These are phyloP conservation scores for Gossypioides kirkii DNA, from an alignment of 345 rosid genomes.

Conservation along the genomic window DNA sequence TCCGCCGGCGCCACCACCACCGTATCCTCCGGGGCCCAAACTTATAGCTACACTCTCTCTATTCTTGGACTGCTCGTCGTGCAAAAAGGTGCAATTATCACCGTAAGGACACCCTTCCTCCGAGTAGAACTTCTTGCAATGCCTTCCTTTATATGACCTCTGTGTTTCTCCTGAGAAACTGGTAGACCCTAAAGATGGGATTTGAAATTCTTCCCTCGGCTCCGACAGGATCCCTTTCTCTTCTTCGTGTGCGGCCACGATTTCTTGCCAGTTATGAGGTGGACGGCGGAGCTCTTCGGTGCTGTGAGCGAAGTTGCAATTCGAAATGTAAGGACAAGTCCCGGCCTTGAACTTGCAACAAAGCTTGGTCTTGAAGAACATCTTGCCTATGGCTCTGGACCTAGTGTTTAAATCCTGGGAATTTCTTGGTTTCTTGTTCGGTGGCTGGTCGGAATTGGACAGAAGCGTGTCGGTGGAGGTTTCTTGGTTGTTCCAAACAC, in stretches of 20 bases:
- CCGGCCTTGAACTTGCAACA: slow-evolving; percentile 75
- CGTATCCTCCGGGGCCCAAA: slow-evolving; percentile 87
- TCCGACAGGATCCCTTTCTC: slow-evolving; percentile 29
- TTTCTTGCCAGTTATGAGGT: slow-evolving; percentile 74
- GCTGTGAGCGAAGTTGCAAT: slow-evolving; percentile 87
- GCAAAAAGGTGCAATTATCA: slow-evolving; percentile 80
- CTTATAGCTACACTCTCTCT: slow-evolving; percentile 93
- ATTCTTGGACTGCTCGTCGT: slow-evolving; percentile 90
- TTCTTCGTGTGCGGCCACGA: slow-evolving; percentile 67
- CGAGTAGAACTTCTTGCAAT: slow-evolving; percentile 89
- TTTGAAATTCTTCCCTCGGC: slow-evolving; percentile 78
- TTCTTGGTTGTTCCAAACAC: slow-evolving; percentile 44
- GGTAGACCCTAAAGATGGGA: slow-evolving; percentile 50
- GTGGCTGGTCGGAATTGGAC: slow-evolving; percentile 46
- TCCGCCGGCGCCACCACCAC: slow-evolving; percentile 44
- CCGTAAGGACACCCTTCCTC: slow-evolving; percentile 99
- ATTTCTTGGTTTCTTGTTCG: slow-evolving; percentile 53
- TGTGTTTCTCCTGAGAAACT: slow-evolving; percentile 47
- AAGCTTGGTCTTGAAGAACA: slow-evolving; percentile 83
- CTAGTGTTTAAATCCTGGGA: slow-evolving; percentile 45
- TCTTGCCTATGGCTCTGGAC: slow-evolving; percentile 60
- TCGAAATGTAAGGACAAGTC: slow-evolving; percentile 65
- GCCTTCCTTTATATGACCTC: slow-evolving; percentile 77
- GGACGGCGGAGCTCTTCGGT: slow-evolving; percentile 87
- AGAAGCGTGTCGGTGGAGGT: slow-evolving; percentile 31